Evolutionary conservation across 208 protist species (phyloP).

Genomic region (Trypanosoma cruzi): DNA sequence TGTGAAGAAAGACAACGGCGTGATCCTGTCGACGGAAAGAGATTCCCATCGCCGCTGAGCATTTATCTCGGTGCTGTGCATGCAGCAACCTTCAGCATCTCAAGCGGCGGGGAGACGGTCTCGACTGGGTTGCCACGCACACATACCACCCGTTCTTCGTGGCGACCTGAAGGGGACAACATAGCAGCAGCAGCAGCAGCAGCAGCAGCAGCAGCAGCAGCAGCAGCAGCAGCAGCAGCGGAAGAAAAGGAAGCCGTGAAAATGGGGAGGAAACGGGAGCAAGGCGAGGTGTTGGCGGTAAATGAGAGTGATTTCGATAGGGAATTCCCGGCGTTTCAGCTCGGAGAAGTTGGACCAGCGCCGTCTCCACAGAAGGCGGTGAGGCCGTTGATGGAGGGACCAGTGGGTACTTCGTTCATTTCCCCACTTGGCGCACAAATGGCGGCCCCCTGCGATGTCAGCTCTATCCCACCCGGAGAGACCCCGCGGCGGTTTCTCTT

Average conservation of each 20-base stretch:
- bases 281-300: not conserved
- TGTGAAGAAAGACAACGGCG: slow-evolving; percentile 17
- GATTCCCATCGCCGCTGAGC: slow-evolving; percentile 12
- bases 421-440: not conserved
- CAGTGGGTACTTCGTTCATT: slow-evolving; percentile 16
- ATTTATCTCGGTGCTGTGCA: slow-evolving; percentile 30
- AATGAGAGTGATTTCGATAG: not conserved
- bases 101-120: slow-evolving; percentile 4
- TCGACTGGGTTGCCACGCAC: too few relatives aligned
- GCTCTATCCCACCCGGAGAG: slow-evolving; percentile 21
- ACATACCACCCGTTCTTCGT: too few relatives aligned
- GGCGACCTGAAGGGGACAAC: too few relatives aligned
- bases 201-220: too few relatives aligned
- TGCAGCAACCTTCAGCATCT: slow-evolving; percentile 7
- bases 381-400: slow-evolving; percentile 8
- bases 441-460: slow-evolving; percentile 13
- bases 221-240: too few relatives aligned
- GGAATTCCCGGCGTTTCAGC: slow-evolving; percentile 17
- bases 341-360: not conserved
- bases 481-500: slow-evolving; percentile 16
- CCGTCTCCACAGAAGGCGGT: not conserved
- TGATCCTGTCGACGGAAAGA: not conserved
- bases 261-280: not conserved
- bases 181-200: too few relatives aligned
- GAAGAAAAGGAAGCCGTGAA: not conserved